Conservation (phyloP, 768 basidiomycete species). For the Tulasnella sp. region DNA sequence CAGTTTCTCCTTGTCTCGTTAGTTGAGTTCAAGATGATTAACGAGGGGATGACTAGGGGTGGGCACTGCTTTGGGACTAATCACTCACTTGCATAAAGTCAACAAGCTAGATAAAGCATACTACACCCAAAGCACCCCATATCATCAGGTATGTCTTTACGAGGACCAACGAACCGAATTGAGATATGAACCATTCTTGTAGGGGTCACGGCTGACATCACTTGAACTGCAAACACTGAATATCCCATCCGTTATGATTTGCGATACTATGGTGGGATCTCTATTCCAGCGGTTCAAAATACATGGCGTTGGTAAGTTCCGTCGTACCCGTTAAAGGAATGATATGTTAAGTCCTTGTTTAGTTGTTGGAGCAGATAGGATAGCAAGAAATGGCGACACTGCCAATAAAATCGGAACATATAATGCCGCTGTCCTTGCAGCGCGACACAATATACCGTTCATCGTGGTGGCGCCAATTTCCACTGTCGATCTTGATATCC, state of each 20-base stretch:
- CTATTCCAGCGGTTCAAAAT: slow-evolving; percentile 78
- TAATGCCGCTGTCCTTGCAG: slow-evolving; percentile 86
- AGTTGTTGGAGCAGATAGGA: slow-evolving; percentile 81
- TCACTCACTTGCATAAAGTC: slow-evolving; percentile 75
- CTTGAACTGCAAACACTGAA: slow-evolving; percentile 74
- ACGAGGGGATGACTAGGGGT: slow-evolving; percentile 41
- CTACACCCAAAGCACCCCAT: slow-evolving; percentile 89
- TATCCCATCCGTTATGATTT: slow-evolving; percentile 85
- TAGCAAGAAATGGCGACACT: slow-evolving; percentile 89
- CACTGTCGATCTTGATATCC: slow-evolving; percentile 74
- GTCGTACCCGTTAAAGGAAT: slow-evolving; percentile 19
- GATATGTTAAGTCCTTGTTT: slow-evolving; percentile 19
- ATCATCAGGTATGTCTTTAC: slow-evolving; percentile 59
- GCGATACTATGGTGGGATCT: slow-evolving; percentile 95
- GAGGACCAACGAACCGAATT: slow-evolving; percentile 6
- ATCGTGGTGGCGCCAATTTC: slow-evolving; percentile 88
- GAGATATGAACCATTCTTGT: background rate
- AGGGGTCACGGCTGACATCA: slow-evolving; percentile 53
- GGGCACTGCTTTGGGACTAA: slow-evolving; percentile 87
- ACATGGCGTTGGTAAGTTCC: slow-evolving; percentile 56
- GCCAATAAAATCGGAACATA: slow-evolving; percentile 90
- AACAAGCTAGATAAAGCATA: slow-evolving; percentile 68
- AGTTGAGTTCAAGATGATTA: background rate
- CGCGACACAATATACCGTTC: slow-evolving; percentile 77
- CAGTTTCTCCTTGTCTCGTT: background rate